Base-by-base conservation (phyloP, 108 stramenopile species). In the Chaetoceros tenuissimus region DNA sequence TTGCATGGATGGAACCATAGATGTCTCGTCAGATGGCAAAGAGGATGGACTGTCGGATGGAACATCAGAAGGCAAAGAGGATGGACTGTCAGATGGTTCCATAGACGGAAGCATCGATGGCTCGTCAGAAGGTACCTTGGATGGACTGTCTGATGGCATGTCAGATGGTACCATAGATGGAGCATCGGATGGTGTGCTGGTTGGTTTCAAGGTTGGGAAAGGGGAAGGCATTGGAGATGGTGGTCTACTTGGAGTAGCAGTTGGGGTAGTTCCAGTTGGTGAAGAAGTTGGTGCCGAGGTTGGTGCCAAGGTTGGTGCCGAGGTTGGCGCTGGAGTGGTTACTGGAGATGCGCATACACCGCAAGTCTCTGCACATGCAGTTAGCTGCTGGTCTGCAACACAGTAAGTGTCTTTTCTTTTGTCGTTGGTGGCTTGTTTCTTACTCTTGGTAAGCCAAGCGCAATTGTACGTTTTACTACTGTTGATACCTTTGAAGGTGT, bases 201-300 rank as follows among this genome's bases (percentile, higher is more conserved):
- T 59, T 3, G 59, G 66, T 24, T 13, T 51, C 24, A 26, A 27
- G 50, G 24, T 51, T 10, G 50, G 50, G 26, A 51, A 51, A 5
- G 50, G 50, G 13, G 50, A 51, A 51, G 50, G 50, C 24, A 27
- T 24, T 13, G 50, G 50, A 13, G 50, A 51, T 10, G 50, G 50
- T 10, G 50, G 50, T 24, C 34, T 40, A 13, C 8, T 40, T 40
- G 34, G 34, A 59, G 52, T 51, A 22, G 5, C 8, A 51, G 24
- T 51, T 10, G 26, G 26, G 8, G 50, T 51, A 13, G 13, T 13
- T 5, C 24, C 24, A 51, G 50, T 51, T 5, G 63, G 30, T 2
- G 20, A 16, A 22, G 57, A 57, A n/a, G n/a, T n/a, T 3, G 63
- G 63, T n/a, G 45, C 57, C 26, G 57, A 46, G 34, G 64, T 59